Conservation (phyloP, 2,329 filamentous ascomycete species). For the Trichoderma sp. region DNA sequence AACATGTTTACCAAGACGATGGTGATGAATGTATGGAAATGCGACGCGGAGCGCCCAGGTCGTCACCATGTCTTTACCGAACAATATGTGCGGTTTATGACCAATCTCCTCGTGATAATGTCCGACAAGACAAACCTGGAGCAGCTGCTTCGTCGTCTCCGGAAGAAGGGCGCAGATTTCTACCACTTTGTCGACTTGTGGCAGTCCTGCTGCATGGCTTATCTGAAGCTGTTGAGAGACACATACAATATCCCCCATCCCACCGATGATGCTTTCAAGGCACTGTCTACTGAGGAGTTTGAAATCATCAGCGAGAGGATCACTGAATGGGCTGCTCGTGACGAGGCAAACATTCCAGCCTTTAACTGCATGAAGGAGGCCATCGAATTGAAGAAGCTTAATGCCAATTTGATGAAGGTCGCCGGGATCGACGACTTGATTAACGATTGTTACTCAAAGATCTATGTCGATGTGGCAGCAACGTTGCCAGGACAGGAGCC, state of each 20-base stretch:
- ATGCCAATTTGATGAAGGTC: conserved; percentile 82
- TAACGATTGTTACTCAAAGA: conserved; percentile 78
- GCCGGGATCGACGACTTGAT: conserved; percentile 89
- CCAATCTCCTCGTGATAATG: conserved; percentile 69
- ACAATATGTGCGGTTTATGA: conserved; percentile 80
- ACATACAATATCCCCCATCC: conserved; percentile 46
- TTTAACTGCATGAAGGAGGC: conserved; percentile 57
- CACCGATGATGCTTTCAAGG: conserved; percentile 56
- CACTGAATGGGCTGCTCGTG: conserved; percentile 51
- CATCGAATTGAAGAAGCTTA: conserved; percentile 67
- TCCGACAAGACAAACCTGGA: conserved; percentile 76
- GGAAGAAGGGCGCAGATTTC: conserved; percentile 76
- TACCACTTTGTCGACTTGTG: conserved; percentile 62
- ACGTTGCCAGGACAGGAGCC: conserved; percentile 54
- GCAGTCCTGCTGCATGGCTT: conserved; percentile 54
- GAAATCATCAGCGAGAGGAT: conserved; percentile 56
- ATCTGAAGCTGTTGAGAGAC: conserved; percentile 53
- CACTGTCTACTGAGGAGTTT: conserved; percentile 53
- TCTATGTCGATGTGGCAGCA: conserved; percentile 67
- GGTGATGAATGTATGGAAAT: conserved; percentile 93
- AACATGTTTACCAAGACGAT: conserved; percentile 89
- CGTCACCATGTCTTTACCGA: conserved; percentile 91
- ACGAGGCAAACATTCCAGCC: conserved; percentile 40
- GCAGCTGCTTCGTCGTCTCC: conserved; percentile 71
- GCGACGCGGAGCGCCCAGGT: conserved; percentile 78